Base-by-base conservation (phyloP, 768 basidiomycete species). In the Mycena sanguinolenta region DNA sequence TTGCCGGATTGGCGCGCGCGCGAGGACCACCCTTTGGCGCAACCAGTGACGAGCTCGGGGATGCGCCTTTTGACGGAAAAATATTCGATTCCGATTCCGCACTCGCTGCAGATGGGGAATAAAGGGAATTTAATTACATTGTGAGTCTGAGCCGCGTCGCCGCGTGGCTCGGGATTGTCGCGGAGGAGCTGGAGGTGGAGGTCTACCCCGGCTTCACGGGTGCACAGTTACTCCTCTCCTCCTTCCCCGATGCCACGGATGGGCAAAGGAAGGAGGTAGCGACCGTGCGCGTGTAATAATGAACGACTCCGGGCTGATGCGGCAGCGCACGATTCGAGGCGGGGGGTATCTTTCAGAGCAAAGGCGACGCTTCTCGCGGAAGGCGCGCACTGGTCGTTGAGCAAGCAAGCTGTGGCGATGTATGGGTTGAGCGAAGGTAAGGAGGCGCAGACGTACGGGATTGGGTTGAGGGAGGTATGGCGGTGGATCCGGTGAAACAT, bases 381-480 rank as follows among this genome's bases (percentile, higher is more conserved):
- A 80, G 98, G 97, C 44, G 95, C 96, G 3, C 97, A 98, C 70
- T 97, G 98, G 0, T 94, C 92, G 7, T 85, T 99, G 16, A 90
- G 92, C 6, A 97, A 99, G 80, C 85, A 91, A 60, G 89, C 91
- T 3, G 89, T 95, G 65, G 84, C 86, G 25, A 87, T 89, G 74
- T 97, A 96, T 81, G 83, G 90, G 60, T 84, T 99, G 13, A 84
- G 96, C 72, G 89, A 81, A 75, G 85, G 86, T 75, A 79, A 82
- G 0, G 92, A 98, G 79, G 92, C 92, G 2, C 98, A 99, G 83
- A 99, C 97, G 4, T 99, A 98, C 75, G 98, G 93, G 0, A 90
- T 99, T 65, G 98, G 98, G 4, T 83, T 99, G 60, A 99, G 99
- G 84, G 97, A 99, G 80, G 96, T 99, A 2, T 99, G 98, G 98